Evolutionary conservation across 2,329 filamentous ascomycete genomes (phyloP).

Genomic region (Microcyclospora tardicrescens): DNA sequence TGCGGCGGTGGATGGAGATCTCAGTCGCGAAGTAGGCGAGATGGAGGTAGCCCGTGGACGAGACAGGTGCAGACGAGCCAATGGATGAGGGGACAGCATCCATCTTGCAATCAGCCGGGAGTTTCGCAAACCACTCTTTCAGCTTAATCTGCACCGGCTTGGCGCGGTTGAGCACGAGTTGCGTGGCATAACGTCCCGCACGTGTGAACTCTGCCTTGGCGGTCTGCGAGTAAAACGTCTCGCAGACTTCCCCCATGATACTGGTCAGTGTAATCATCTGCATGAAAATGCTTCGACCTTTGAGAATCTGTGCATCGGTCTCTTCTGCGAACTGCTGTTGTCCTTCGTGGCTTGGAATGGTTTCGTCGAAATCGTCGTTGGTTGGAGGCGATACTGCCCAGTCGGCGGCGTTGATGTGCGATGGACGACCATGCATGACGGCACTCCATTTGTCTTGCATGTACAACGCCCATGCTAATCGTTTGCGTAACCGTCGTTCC

Average conservation of each 20-base stretch:
- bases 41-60: conserved; percentile 54
- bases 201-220: conserved; percentile 57
- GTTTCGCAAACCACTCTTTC: conserved; percentile 65
- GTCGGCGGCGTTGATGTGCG: conserved; percentile 56
- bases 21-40: conserved; percentile 88
- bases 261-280: conserved; percentile 64
- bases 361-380: conserved; percentile 59
- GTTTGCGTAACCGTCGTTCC: conserved; percentile 74
- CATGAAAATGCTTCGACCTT: conserved; percentile 56
- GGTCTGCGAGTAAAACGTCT: conserved; percentile 68
- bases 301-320: conserved; percentile 42
- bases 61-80: conserved; percentile 22
- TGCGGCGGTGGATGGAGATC: conserved; percentile 82
- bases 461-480: conserved; percentile 80
- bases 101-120: conserved; percentile 54
- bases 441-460: conserved; percentile 94
- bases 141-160: conserved; percentile 74
- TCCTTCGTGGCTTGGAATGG: conserved; percentile 31
- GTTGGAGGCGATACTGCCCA: conserved; percentile 64
- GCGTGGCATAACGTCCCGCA: conserved; percentile 56
- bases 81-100: conserved; percentile 31
- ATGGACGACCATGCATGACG: conserved; percentile 71
- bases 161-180: conserved; percentile 59
- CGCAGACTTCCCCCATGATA: conserved; percentile 67
- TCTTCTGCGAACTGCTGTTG: background rate